These are phyloP conservation scores for Lepidium aucheri DNA, from an alignment of 345 rosid species.

Conservation along the genomic window DNA sequence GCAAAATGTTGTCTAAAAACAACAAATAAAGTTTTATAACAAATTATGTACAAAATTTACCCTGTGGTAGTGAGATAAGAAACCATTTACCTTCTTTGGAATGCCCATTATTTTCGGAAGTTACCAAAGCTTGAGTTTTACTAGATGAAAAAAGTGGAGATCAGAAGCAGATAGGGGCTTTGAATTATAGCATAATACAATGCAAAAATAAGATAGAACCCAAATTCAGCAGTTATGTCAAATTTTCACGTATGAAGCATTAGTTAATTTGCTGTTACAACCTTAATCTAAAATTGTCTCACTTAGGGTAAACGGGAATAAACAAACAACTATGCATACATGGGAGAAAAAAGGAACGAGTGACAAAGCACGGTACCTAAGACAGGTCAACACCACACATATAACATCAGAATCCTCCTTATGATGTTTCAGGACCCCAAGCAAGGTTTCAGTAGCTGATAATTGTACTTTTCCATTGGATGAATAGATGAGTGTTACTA, in stretches of 20 bases:
- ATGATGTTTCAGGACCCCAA: constrained; percentile 53
- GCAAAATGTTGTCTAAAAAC: background rate
- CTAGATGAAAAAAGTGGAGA: constrained; percentile 28
- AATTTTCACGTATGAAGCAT: background rate
- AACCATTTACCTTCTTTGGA: constrained; percentile 34
- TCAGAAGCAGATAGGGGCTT: constrained; percentile 5
- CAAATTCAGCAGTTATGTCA: background rate
- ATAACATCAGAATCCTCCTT: constrained; percentile 55
- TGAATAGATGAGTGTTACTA: constrained; percentile 48
- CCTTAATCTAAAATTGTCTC: background rate
- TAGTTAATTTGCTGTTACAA: background rate
- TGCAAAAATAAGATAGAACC: background rate
- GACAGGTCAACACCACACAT: constrained; percentile 63
- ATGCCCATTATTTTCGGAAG: constrained; percentile 25
- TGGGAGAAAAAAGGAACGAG: background rate
- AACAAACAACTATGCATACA: constrained; percentile 3
- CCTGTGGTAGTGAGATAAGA: constrained; percentile 8
- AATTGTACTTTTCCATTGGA: constrained; percentile 37
- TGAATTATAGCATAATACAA: background rate
- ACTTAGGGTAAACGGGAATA: background rate
- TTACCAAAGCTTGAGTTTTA: constrained; percentile 39
- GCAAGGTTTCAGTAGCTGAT: constrained; percentile 45
- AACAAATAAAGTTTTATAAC: background rate
- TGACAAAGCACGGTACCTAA: constrained; percentile 45
- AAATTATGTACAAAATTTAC: background rate